Evolutionary conservation across 2,329 filamentous ascomycete genomes (phyloP).

Genomic region (Canariomyces notabilis): DNA sequence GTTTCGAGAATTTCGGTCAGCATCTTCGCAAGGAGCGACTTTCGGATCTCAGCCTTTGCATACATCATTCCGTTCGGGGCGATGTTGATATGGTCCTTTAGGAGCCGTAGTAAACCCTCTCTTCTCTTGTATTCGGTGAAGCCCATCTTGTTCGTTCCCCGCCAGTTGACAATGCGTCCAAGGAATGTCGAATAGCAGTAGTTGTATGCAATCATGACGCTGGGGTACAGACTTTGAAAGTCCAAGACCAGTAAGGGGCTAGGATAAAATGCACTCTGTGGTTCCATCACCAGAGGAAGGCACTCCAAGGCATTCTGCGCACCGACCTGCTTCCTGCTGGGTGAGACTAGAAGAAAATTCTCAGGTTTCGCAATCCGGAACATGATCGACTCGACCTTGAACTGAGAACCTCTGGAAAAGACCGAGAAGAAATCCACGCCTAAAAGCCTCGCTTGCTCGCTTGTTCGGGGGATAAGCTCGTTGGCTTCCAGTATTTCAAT

Average conservation of each 20-base stretch:
- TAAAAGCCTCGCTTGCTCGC: conserved; percentile 86
- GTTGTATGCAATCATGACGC: conserved; percentile 98
- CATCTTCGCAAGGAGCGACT: conserved; percentile 93
- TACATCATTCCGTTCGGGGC: conserved; percentile 98
- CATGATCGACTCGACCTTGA: conserved; percentile 98
- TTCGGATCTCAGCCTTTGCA: conserved; percentile 75
- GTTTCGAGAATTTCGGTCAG: conserved; percentile 92
- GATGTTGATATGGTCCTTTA: conserved; percentile 84
- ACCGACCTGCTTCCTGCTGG: conserved; percentile 85
- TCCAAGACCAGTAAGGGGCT: conserved; percentile 87
- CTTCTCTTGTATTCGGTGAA: conserved; percentile 82
- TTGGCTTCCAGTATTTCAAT: conserved; percentile 89
- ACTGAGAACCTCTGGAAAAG: conserved; percentile 90
- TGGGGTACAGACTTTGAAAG: conserved; percentile 94
- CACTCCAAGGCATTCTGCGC: conserved; percentile 93
- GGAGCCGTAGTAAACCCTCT: conserved; percentile 65
- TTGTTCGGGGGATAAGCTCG: conserved; percentile 81
- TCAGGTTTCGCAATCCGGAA: conserved; percentile 97
- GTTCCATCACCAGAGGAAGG: conserved; percentile 93
- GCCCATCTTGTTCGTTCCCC: conserved; percentile 91
- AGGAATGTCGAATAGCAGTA: conserved; percentile 98
- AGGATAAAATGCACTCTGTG: conserved; percentile 88
- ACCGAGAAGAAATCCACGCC: conserved; percentile 97
- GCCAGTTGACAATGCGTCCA: conserved; percentile 79
- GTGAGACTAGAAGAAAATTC: conserved; percentile 85